These are phyloP conservation scores for Phytophthora pinifolia DNA, from an alignment of 352 stramenopile species.

Conservation along the genomic window DNA sequence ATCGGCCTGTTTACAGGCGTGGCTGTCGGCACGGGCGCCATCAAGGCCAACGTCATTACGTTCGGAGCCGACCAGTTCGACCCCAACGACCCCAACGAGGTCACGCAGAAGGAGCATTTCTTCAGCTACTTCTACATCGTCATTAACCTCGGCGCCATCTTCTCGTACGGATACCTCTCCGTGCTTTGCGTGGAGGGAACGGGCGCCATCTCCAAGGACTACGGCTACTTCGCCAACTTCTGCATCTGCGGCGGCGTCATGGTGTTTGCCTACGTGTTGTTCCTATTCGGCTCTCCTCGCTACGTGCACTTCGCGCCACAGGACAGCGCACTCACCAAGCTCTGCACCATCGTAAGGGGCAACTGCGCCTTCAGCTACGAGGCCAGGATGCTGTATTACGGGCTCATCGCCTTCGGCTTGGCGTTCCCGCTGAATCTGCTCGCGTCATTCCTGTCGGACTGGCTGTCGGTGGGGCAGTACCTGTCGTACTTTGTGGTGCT, in stretches of 20 bases:
- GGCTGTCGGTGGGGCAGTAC: slow-evolving; percentile 55
- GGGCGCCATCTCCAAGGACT: slow-evolving; percentile 65
- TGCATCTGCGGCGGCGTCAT: slow-evolving; percentile 80
- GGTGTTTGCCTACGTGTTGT: slow-evolving; percentile 75
- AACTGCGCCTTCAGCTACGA: slow-evolving; percentile 82
- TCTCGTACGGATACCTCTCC: slow-evolving; percentile 90
- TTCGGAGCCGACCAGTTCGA: slow-evolving; percentile 89
- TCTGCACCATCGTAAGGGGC: slow-evolving; percentile 73
- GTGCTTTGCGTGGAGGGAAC: slow-evolving; percentile 88
- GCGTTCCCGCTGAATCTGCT: slow-evolving; percentile 79
- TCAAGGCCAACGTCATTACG: slow-evolving; percentile 88
- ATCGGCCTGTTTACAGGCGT: slow-evolving; percentile 77
- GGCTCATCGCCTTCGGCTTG: slow-evolving; percentile 56
- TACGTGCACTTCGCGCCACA: slow-evolving; percentile 81
- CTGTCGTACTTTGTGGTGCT: slow-evolving; percentile 71
- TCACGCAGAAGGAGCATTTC: slow-evolving; percentile 81
- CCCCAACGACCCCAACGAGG: slow-evolving; percentile 79
- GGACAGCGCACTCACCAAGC: slow-evolving; percentile 71
- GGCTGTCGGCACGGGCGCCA: slow-evolving; percentile 76
- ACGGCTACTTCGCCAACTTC: slow-evolving; percentile 91
- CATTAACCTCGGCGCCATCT: slow-evolving; percentile 90
- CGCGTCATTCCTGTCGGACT: slow-evolving; percentile 67
- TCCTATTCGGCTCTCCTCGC: slow-evolving; percentile 52
- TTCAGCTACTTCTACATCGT: slow-evolving; percentile 94
- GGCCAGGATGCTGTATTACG: slow-evolving; percentile 77